These are phyloP conservation scores for Colletotrichum graminicola DNA, from an alignment of 2,329 filamentous ascomycete genomes.

Conservation along the genomic window DNA sequence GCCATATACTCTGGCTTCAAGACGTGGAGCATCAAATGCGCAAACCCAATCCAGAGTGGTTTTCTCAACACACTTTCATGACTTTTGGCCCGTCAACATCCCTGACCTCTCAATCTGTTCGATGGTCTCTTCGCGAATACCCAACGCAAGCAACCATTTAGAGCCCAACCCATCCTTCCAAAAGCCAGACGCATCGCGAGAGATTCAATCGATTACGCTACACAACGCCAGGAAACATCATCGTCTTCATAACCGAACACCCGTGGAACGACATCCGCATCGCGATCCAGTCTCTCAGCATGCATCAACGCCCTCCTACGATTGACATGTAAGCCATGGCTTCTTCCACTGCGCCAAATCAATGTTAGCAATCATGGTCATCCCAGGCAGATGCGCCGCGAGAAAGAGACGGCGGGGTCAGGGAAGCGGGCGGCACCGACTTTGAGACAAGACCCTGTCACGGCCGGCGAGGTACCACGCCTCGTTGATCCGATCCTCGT, in stretches of 20 bases:
- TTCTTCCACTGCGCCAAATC: conserved; percentile 28
- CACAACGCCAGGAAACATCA: neutral
- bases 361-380: conserved; percentile 15
- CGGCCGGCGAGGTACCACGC: conserved; percentile 37
- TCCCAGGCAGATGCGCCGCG: neutral
- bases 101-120: neutral
- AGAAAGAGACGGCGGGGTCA: neutral
- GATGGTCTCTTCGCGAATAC: neutral
- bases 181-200: neutral
- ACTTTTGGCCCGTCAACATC: neutral
- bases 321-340: conserved; percentile 38
- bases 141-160: neutral
- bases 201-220: too few species aligned
- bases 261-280: neutral
- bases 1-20: neutral
- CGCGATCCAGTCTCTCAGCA: neutral
- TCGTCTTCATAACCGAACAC: neutral
- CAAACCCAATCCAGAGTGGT: neutral
- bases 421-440: conserved; percentile 14
- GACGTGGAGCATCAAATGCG: neutral
- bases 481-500: conserved; percentile 39
- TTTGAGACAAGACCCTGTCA: conserved; percentile 25
- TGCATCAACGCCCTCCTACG: conserved; percentile 3
- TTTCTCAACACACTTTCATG: neutral
- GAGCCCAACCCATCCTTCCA: too few species aligned